A percentile compares a stretch with the other conserved stretches of the same genome.
Evolutionary conservation across 208 protist species (phyloP).

Genomic region (Acanthamoeba lenticulata): DNA sequence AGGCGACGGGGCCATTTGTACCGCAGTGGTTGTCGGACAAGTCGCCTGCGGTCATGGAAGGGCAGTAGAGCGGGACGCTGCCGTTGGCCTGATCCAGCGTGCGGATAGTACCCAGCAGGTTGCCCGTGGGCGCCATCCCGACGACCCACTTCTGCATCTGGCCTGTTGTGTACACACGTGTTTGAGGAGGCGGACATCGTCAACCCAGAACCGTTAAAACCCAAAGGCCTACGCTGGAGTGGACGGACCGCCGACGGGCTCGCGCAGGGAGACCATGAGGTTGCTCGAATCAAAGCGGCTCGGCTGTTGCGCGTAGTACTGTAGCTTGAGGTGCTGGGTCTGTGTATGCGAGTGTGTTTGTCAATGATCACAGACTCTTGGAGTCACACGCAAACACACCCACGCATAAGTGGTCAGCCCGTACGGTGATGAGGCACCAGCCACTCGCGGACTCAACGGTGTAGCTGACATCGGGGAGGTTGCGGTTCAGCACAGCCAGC

Average conservation of each 20-base stretch:
- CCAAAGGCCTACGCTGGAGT: not conserved
- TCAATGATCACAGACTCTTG: not conserved
- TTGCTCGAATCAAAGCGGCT: not conserved
- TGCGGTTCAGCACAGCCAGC: slow-evolving; percentile 17
- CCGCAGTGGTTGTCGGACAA: slow-evolving; percentile 14
- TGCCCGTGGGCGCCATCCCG: not conserved
- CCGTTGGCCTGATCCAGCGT: slow-evolving; percentile 12
- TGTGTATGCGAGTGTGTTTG: not conserved
- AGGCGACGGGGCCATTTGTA: not conserved
- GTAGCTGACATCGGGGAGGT: not conserved
- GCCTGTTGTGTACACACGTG: not conserved
- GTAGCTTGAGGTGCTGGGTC: not conserved
- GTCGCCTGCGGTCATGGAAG: not conserved
- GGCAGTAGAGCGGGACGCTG: slow-evolving; percentile 11
- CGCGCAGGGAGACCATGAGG: slow-evolving; percentile 13
- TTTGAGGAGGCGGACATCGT: not conserved
- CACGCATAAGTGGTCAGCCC: not conserved
- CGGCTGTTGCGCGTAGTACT: not conserved
- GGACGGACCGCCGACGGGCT: not conserved
- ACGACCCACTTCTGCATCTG: slow-evolving; percentile 2
- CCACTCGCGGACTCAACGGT: not conserved
- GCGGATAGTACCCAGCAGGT: slow-evolving; percentile 5
- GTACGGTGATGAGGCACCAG: slow-evolving; percentile 16
- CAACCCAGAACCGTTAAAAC: no score
- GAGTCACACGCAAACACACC: not conserved